These are phyloP conservation scores for Hirsutella minnesotensis DNA, from an alignment of 2,329 filamentous ascomycete species.

Conservation along the genomic window DNA sequence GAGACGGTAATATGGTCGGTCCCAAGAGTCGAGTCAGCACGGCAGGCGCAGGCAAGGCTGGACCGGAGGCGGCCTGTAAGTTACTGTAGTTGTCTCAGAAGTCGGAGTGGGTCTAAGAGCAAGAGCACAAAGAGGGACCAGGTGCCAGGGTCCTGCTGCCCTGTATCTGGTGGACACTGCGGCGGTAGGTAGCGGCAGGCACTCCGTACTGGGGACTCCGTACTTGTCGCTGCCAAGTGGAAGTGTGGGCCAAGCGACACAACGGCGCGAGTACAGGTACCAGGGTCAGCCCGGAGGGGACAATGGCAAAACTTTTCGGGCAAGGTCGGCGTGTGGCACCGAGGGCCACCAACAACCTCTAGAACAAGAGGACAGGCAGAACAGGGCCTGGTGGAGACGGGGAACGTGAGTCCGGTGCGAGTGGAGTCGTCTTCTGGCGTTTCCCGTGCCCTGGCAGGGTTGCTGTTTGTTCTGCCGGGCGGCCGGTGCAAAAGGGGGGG, in stretches of 20 bases:
- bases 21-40: conserved; percentile 1
- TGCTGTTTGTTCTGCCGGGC: neutral
- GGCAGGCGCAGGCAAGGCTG: conserved; percentile 6
- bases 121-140: neutral
- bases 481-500: no score
- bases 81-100: conserved; percentile 5
- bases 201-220: neutral
- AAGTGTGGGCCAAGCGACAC: conserved; percentile 3
- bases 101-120: conserved; percentile 6
- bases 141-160: conserved; percentile 5
- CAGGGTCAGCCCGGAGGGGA: neutral
- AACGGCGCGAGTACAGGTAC: neutral
- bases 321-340: no score
- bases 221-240: conserved; percentile 3
- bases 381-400: neutral
- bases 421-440: conserved; percentile 2
- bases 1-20: neutral
- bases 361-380: conserved; percentile 8
- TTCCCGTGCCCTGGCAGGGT: neutral
- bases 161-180: conserved; percentile 1
- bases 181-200: no score
- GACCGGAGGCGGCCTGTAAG: conserved; percentile 4
- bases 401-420: conserved; percentile 4
- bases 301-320: conserved; percentile 14
- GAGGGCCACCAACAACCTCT: conserved; percentile 2